Evolutionary conservation across 2,329 filamentous ascomycete species (phyloP).

Genomic region (Fusarium dlaminii): DNA sequence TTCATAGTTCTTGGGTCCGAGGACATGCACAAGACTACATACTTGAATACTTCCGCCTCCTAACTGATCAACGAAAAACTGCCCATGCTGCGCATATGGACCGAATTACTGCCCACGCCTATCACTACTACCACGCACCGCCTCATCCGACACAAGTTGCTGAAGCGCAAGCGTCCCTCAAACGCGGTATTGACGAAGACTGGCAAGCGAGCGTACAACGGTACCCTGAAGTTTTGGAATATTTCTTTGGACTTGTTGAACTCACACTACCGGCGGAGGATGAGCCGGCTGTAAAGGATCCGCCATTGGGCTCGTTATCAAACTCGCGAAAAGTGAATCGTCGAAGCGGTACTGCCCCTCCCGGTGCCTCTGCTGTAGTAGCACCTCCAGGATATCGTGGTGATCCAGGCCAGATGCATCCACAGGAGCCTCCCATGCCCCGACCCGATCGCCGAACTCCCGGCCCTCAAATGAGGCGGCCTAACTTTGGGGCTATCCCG

Average conservation of each 20-base stretch:
- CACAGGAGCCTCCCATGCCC: slow-evolving; percentile 39
- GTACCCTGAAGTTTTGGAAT: slow-evolving; percentile 84
- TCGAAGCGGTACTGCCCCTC: slow-evolving; percentile 52
- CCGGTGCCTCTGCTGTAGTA: slow-evolving; percentile 31
- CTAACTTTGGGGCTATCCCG: slow-evolving; percentile 32
- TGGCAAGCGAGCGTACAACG: slow-evolving; percentile 79
- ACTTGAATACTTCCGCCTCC: slow-evolving; percentile 69
- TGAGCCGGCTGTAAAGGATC: slow-evolving; percentile 67
- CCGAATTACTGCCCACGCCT: slow-evolving; percentile 63
- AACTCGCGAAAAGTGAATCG: slow-evolving; percentile 59
- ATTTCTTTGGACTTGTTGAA: slow-evolving; percentile 78
- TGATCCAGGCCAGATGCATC: slow-evolving; percentile 38
- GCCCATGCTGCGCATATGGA: slow-evolving; percentile 66
- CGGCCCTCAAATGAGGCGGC: slow-evolving; percentile 40
- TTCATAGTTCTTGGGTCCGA: slow-evolving; percentile 68
- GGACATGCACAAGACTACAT: slow-evolving; percentile 74
- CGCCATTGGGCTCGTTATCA: slow-evolving; percentile 64
- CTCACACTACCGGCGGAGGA: slow-evolving; percentile 71
- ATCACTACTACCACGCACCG: slow-evolving; percentile 65
- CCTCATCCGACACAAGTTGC: slow-evolving; percentile 71
- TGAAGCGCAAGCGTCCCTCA: slow-evolving; percentile 71
- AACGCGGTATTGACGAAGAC: slow-evolving; percentile 80
- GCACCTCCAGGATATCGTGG: slow-evolving; percentile 40
- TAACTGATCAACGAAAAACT: slow-evolving; percentile 69
- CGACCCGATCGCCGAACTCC: slow-evolving; percentile 41